Base-by-base conservation (phyloP, 2,329 filamentous ascomycete species). In the Venturia pyrina region DNA sequence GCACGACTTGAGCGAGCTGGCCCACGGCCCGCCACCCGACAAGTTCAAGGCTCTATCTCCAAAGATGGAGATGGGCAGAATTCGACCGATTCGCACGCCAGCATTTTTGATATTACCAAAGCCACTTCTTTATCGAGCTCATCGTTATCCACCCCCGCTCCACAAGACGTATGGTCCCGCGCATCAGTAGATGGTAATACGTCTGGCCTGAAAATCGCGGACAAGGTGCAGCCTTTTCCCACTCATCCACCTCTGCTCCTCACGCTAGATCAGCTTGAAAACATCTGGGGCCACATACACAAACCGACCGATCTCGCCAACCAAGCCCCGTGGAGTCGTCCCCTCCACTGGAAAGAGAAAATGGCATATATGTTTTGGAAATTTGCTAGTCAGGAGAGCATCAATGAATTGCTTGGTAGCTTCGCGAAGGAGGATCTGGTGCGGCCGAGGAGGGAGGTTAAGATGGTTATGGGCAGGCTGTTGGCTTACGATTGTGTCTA, bases 351-450 rank as follows among this genome's bases (percentile, higher is more conserved):
- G 28, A 59, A 59, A 37, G 53, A 59, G 28, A 59, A 59, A 24
- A 34, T 59, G 53, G 53, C 53, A 19, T 59, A 59, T 32, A 59
- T 59, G 53, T 59, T 59, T 19, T 59, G 53, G 53, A 59, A 59
- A 59, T 59, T 59, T 10, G 53, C 53, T 2, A 59, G 53, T 37
- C 53, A 59, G n/a, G 53, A 59, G 5, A 59, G 53, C 13, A 59
- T 59, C 32, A 37, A 59, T 19, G 53, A 37, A 32, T 2, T 59
- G 21, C 17, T 59, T 15, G 17, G 37, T 2, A 13, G 19, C 37
- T 62, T 24, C 10, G 60, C 40, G 60, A 32, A 44, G 28, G 19
- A 44, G n/a, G 24, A 19, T n/a, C 17, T 62, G 40, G 41, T n/a
- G 19, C 13, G 40, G 60, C 40, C 44, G 19, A 34, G 60, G 37